These are phyloP conservation scores for Debaryomyces udenii DNA, from an alignment of 1,139 yeast species.

Conservation along the genomic window DNA sequence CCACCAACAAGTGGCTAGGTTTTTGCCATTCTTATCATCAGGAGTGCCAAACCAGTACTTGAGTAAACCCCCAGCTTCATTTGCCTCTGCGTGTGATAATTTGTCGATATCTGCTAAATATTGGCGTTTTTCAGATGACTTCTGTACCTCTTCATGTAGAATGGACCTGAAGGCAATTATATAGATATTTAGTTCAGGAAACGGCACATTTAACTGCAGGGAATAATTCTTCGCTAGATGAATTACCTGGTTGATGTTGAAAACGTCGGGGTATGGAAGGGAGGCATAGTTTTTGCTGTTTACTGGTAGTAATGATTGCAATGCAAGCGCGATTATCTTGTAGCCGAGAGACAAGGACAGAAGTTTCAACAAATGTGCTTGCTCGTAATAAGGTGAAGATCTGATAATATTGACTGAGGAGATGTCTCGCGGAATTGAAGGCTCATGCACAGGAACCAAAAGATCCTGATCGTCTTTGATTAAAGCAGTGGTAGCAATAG, in stretches of 20 bases:
- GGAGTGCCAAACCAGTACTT: conserved; percentile 40
- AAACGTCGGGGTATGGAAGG: conserved; percentile 24
- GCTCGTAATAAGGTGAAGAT: conserved; percentile 32
- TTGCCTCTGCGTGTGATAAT: conserved; percentile 33
- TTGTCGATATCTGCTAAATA: conserved; percentile 28
- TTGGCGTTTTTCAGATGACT: conserved; percentile 23
- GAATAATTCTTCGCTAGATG: conserved; percentile 20
- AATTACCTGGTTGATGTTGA: conserved; percentile 26
- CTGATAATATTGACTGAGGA: conserved; percentile 15
- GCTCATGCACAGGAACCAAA: conserved; percentile 11
- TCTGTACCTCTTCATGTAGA: conserved; percentile 27
- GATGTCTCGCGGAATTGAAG: conserved; percentile 1
- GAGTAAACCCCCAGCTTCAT: conserved; percentile 32
- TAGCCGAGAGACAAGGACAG: conserved; percentile 21
- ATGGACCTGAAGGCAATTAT: conserved; percentile 35
- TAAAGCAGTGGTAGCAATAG: conserved; percentile 14
- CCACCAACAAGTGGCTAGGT: conserved; percentile 43
- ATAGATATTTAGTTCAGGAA: conserved; percentile 24
- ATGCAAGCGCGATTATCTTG: conserved; percentile 28
- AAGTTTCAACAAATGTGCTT: conserved; percentile 27
- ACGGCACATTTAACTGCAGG: conserved; percentile 12
- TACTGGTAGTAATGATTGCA: conserved; percentile 25
- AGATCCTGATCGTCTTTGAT: conserved; percentile 16
- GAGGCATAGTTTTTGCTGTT: conserved; percentile 23
- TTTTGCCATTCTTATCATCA: conserved; percentile 27